Base-by-base conservation (phyloP, 805 yeast genomes). In the Komagataella populi region DNA sequence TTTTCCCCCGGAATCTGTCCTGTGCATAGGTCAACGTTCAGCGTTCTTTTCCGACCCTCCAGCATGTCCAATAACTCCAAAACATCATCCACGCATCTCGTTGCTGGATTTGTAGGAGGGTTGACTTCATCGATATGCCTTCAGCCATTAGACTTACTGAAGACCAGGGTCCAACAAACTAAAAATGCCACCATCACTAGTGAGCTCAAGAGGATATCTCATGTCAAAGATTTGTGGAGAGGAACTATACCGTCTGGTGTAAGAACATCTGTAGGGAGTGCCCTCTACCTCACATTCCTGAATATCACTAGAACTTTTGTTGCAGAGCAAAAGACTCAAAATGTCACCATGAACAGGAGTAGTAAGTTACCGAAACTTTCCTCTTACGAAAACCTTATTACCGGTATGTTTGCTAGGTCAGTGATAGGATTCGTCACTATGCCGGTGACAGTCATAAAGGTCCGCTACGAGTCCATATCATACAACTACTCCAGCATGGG, bases 361-460 rank as follows among this genome's bases (percentile, higher is more conserved):
- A 77, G 75, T 43, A 76, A 66, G 16, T 69, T 91, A 51, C 98
- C 98, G 3, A 81, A 78, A 60, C 72, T 93, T 44, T 70, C 85
- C 2, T 81, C 80, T 56, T 57, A 69, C 36, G 89, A 82, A 54
- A 93, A 93, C 62, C 66, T 90, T 50, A 50, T 77, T 6, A 74
- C 90, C 0, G 98, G 99, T 3, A 85, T 87, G 46, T 58, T 81
- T 2, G 82, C 95, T 1, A 71, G 99, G 52, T 88, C 89, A 0
- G 52, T 77, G 1, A 95, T 89, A 1, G 99, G 99, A 1, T 76
- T 83, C 55, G 55, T 87, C 6, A 87, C 96, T 5, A 93, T 93
- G 99, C 99, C 99, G 0, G 76, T 93, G 7, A 93, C 99, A 0
- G 81, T 93, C 3, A 66, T 93, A 24, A 93, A 93, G 63, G 93